Percentiles rank a stretch among this genome's conserved stretches.
These are phyloP conservation scores for Blastocladiella emersonii DNA, from an alignment of 371 early-diverging fungal genomes.

Conservation along the genomic window DNA sequence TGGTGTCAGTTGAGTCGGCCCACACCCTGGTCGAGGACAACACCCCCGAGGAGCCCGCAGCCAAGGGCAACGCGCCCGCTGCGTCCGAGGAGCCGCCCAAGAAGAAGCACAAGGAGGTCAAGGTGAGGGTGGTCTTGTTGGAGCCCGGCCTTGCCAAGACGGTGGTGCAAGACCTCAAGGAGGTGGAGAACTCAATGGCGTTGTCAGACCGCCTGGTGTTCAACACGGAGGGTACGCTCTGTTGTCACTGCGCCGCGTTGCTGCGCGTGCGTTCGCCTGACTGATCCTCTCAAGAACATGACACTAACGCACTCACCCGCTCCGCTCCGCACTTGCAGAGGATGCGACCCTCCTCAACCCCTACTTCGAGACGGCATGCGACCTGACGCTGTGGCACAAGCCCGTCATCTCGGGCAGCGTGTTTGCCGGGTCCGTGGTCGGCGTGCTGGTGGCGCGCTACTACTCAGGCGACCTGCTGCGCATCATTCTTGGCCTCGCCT, in stretches of 20 bases:
- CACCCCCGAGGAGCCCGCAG: slow-evolving; percentile 15
- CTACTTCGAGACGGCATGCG: neutral
- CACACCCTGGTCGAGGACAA: slow-evolving; percentile 71
- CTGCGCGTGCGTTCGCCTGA: no score
- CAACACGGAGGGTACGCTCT: slow-evolving; percentile 89
- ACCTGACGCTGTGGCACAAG: neutral
- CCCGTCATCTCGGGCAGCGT: neutral
- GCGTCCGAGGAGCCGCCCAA: slow-evolving; percentile 27
- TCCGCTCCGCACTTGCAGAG: no score
- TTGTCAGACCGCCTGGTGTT: slow-evolving; percentile 72
- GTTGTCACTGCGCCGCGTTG: no score
- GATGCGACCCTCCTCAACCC: neutral
- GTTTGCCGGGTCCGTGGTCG: neutral
- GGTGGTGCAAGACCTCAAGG: slow-evolving; percentile 44
- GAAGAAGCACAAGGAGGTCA: slow-evolving; percentile 79
- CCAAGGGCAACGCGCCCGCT: no score
- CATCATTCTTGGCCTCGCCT: neutral
- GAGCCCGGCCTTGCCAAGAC: slow-evolving; percentile 41
- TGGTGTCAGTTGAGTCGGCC: slow-evolving; percentile 69
- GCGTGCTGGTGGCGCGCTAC: neutral
- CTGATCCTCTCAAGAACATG: no score
- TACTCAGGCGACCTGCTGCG: neutral
- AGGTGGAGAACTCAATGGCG: slow-evolving; percentile 74
- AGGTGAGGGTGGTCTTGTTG: slow-evolving; percentile 55
- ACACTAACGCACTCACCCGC: no score